phyloP scores from a whole-genome alignment of 345 rosid species.

The Aethionema arabicum region DNA sequence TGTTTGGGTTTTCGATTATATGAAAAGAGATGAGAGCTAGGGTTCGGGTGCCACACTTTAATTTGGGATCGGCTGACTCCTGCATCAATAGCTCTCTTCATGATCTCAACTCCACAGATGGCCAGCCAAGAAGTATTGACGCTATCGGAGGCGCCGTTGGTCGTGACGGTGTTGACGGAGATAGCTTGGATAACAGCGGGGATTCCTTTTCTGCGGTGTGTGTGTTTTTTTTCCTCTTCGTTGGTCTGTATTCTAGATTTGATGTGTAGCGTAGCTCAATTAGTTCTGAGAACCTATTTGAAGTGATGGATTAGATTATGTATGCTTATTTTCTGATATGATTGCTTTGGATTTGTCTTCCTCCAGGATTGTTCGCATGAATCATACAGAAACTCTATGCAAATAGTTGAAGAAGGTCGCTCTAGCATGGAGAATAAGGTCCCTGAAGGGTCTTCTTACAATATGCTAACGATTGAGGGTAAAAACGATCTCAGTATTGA shows the following conservation, averaged over 20 bases:
- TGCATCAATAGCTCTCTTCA: slow-evolving; percentile 63
- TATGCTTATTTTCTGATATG: not conserved
- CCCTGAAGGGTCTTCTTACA: slow-evolving; percentile 48
- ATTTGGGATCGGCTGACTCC: slow-evolving; percentile 64
- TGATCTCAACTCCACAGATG: slow-evolving; percentile 81
- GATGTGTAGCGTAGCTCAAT: slow-evolving; percentile 2
- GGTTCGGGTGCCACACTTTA: slow-evolving; percentile 73
- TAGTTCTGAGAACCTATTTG: not conserved
- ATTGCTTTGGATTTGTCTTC: slow-evolving; percentile 1
- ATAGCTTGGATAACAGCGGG: too few species aligned
- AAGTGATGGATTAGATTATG: not conserved
- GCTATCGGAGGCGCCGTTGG: slow-evolving; percentile 40
- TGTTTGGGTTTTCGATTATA: not conserved
- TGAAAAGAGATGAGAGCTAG: slow-evolving; percentile 62
- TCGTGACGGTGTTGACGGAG: slow-evolving; percentile 35
- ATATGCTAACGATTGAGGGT: slow-evolving; percentile 66
- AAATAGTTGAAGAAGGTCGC: slow-evolving; percentile 63
- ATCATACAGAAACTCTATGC: slow-evolving; percentile 63
- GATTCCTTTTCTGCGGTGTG: slow-evolving; percentile 59
- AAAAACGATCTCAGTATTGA: slow-evolving; percentile 6
- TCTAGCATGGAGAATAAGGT: slow-evolving; percentile 56
- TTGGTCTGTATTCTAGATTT: not conserved
- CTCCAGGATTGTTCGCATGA: slow-evolving; percentile 71
- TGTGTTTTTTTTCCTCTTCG: not conserved
- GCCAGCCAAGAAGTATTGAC: slow-evolving; percentile 47